phyloP scores from a whole-genome alignment of 352 stramenopile genomes.

The Globisporangium apiculatum region DNA sequence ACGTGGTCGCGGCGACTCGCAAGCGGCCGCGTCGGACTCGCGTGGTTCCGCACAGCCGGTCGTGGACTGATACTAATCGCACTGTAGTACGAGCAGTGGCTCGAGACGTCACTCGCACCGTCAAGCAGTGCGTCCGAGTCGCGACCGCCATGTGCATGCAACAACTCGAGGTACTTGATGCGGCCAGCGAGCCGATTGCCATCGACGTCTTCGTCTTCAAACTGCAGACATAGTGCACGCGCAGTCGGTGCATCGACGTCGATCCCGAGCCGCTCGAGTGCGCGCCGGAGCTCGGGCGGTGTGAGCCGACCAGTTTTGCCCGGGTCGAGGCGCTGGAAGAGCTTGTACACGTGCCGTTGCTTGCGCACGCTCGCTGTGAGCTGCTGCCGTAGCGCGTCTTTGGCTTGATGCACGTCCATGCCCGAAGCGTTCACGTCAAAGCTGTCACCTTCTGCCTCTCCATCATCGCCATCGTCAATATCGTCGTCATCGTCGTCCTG shows the following conservation, averaged over 20 bases:
- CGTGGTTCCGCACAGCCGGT: slow-evolving; percentile 19
- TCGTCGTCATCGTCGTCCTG: slow-evolving; percentile 38
- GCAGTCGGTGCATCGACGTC: slow-evolving; percentile 26
- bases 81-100: slow-evolving; percentile 76
- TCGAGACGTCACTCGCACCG: slow-evolving; percentile 58
- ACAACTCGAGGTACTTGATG: slow-evolving; percentile 56
- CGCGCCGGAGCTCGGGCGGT: slow-evolving; percentile 53
- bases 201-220: slow-evolving; percentile 49
- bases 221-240: slow-evolving; percentile 34
- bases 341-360: slow-evolving; percentile 54
- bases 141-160: slow-evolving; percentile 52
- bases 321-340: slow-evolving; percentile 51
- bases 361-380: slow-evolving; percentile 32
- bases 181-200: slow-evolving; percentile 26
- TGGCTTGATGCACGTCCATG: slow-evolving; percentile 40
- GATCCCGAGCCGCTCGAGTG: slow-evolving; percentile 50
- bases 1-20: slow-evolving; percentile 26
- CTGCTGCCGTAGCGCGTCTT: slow-evolving; percentile 41
- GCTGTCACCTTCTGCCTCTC: neutral
- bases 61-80: slow-evolving; percentile 59
- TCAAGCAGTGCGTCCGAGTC: slow-evolving; percentile 53
- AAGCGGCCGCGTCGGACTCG: slow-evolving; percentile 10
- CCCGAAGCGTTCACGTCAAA: neutral
- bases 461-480: neutral
- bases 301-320: slow-evolving; percentile 42